Base-by-base conservation (phyloP, 169 alveolate species). In the Fabrea salina region DNA sequence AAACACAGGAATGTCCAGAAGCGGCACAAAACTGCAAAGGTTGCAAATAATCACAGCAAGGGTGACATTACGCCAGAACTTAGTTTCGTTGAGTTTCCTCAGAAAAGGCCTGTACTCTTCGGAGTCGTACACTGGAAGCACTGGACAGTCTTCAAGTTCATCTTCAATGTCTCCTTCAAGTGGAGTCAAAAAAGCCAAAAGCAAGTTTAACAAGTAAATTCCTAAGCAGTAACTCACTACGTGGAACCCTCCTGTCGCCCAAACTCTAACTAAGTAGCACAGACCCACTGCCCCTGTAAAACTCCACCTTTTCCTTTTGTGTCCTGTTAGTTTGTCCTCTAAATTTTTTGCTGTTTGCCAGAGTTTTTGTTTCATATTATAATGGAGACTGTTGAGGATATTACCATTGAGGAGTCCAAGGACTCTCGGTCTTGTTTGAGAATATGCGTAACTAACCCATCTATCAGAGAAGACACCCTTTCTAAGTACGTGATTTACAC, bases 51-150 rank as follows among this genome's bases (percentile, higher is more conserved):
- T 27, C 32, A 72, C 40, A 43, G 80, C 53, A 43, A 44, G 41
- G 37, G 41, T 51, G 51, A 49, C 50, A 11, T 39, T 68, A 41
- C 89, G 79, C 98, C 98, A 95, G 72, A 94, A 95, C 49, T 92
- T 88, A 84, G 88, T 94, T 86, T 95, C 98, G 75, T 89, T 86
- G 78, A 95, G 76, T 79, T 94, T 94, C 43, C 98, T 83, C 79
- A 90, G 81, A 70, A 95, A 95, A 13, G 97, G 97, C 87, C 89
- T 89, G 82, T 92, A 95, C 66, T 95, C 98, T 32, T 78, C 89
- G 16, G 59, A 33, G 19, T 86, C 86, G 40, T 70, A 88, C 37
- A 84, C 84, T 1, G 97, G 97, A 51, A 93, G 82, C 66, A 91
- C 93, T 68, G 86, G 32, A n/a, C n/a, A 30, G 25, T 61, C 56